Conservation (phyloP, 352 stramenopile species). For the Pythium biforme region DNA sequence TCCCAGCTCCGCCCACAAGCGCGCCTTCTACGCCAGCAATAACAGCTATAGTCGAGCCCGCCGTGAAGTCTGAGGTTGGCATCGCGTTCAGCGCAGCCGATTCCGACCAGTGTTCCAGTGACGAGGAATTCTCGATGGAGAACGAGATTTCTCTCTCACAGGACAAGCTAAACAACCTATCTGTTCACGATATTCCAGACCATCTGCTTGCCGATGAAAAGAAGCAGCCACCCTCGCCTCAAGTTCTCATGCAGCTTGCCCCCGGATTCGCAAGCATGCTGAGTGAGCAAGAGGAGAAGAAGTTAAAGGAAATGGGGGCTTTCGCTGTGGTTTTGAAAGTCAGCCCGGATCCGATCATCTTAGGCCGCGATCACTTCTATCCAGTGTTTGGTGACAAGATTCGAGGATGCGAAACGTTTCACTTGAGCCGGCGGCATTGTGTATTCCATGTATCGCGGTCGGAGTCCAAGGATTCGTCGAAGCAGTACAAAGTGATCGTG, state of each 20-base stretch:
- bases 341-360: slow-evolving; percentile 28
- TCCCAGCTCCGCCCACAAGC: neutral
- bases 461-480: slow-evolving; percentile 26
- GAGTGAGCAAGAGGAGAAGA: slow-evolving; percentile 39
- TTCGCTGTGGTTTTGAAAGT: slow-evolving; percentile 40
- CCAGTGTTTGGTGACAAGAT: slow-evolving; percentile 71
- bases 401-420: slow-evolving; percentile 46
- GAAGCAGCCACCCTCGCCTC: slow-evolving; percentile 17
- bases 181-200: slow-evolving; percentile 51
- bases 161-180: slow-evolving; percentile 65
- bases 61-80: slow-evolving; percentile 11
- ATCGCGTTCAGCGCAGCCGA: slow-evolving; percentile 27
- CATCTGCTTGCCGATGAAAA: slow-evolving; percentile 25
- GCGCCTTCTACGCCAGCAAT: slow-evolving; percentile 17
- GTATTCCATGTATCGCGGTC: slow-evolving; percentile 52
- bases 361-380: slow-evolving; percentile 59
- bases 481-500: slow-evolving; percentile 45
- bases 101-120: slow-evolving; percentile 41
- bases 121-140: slow-evolving; percentile 61
- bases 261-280: slow-evolving; percentile 44
- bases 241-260: slow-evolving; percentile 37
- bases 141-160: slow-evolving; percentile 65
- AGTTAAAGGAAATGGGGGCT: slow-evolving; percentile 49
- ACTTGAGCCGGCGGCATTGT: slow-evolving; percentile 62
- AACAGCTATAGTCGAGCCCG: slow-evolving; percentile 1